Percentiles rank a stretch among this genome's conserved stretches.
phyloP scores from a whole-genome alignment of 768 basidiomycete species.

The Tremella fuciformis region DNA sequence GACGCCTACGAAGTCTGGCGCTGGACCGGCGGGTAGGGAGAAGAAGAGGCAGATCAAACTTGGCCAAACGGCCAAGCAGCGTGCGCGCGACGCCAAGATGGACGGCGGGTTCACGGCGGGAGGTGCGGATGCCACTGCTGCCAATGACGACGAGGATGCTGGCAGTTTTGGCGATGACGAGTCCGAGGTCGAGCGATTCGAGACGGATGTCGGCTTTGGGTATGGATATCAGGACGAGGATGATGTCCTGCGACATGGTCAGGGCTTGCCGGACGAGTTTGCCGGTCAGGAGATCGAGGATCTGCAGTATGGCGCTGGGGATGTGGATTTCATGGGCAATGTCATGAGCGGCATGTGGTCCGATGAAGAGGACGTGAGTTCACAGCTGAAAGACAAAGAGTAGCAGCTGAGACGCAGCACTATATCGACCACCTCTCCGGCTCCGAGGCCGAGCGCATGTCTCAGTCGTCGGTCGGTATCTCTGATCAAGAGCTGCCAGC shows the following conservation, averaged over 20 bases:
- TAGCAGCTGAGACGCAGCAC: conserved; percentile 16
- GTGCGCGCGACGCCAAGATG: conserved; percentile 43
- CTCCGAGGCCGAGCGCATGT: conserved; percentile 37
- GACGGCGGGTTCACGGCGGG: conserved; percentile 3
- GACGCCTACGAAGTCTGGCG: not conserved
- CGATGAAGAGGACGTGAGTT: conserved; percentile 37
- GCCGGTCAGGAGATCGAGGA: conserved; percentile 47
- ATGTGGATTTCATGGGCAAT: conserved; percentile 26
- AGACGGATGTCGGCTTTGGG: conserved; percentile 4
- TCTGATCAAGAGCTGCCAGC: conserved; percentile 24
- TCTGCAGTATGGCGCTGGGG: conserved; percentile 42
- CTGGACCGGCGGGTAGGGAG: conserved; percentile 34
- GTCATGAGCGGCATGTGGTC: conserved; percentile 25
- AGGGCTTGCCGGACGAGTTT: conserved; percentile 27
- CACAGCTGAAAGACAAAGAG: not conserved
- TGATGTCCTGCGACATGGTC: conserved; percentile 2
- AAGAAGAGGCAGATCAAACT: conserved; percentile 34
- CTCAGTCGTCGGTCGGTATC: conserved; percentile 37
- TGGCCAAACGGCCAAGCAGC: conserved; percentile 32
- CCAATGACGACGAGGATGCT: not conserved
- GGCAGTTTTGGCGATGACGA: conserved; percentile 38
- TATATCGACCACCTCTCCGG: conserved; percentile 43
- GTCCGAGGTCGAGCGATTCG: not conserved
- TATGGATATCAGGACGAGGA: conserved; percentile 24
- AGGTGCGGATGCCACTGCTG: not conserved